Evolutionary conservation across 2,329 filamentous ascomycete genomes (phyloP).

Genomic region (Gaeumannomyces tritici): DNA sequence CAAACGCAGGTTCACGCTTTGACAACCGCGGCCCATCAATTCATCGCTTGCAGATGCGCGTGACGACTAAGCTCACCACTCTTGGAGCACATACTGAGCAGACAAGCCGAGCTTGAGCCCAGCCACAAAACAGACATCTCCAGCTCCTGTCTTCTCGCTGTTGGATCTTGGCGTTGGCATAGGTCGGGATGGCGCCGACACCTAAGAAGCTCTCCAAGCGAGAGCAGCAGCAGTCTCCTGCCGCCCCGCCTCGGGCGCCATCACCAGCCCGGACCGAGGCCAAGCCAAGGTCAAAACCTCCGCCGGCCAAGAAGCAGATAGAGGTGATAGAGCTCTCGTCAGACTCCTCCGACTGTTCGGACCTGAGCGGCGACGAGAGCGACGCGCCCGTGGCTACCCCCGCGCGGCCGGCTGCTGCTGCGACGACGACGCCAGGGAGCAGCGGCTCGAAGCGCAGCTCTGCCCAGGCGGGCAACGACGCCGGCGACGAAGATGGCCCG

Average conservation of each 20-base stretch:
- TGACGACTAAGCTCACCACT: neutral
- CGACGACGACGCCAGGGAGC: neutral
- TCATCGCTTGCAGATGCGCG: neutral
- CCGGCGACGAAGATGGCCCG: neutral
- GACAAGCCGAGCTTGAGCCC: neutral
- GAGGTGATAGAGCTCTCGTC: conserved; percentile 1
- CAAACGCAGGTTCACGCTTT: neutral
- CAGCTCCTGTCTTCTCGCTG: neutral
- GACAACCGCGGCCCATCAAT: neutral
- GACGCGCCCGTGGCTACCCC: neutral
- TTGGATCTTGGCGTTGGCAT: neutral
- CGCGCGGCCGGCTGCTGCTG: neutral
- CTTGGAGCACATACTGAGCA: neutral
- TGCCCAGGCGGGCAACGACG: neutral
- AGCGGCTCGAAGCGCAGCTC: neutral
- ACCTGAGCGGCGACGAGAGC: neutral
- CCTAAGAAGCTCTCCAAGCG: neutral
- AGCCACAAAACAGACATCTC: neutral
- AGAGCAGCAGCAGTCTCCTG: neutral
- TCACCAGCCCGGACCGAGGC: too few species aligned
- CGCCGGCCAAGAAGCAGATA: neutral
- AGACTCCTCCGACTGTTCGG: conserved; percentile 1
- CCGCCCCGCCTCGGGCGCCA: too few species aligned
- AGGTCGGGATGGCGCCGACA: neutral
- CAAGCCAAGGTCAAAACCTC: neutral